phyloP scores from a whole-genome alignment of 306 rosid species.

The Acmispon strigosus region DNA sequence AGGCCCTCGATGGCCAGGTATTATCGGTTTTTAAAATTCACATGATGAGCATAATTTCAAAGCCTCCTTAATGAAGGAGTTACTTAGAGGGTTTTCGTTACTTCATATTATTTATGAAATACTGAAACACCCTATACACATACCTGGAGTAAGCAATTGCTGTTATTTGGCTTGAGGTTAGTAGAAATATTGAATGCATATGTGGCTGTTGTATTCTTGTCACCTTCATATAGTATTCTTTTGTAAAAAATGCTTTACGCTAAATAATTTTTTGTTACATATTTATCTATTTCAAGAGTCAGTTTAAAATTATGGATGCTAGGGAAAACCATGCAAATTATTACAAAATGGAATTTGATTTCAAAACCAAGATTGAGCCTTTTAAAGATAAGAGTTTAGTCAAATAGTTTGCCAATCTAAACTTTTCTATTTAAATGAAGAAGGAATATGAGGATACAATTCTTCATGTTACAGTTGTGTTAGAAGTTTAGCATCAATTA shows the following conservation, averaged over 20 bases:
- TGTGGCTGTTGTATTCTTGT: not conserved
- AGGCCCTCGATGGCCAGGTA: slow-evolving; percentile 50
- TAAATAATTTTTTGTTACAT: not conserved
- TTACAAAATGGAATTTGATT: not conserved
- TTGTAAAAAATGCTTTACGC: not conserved
- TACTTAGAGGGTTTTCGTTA: too few relatives aligned
- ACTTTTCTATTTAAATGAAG: not conserved
- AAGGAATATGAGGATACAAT: not conserved
- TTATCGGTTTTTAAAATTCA: not conserved
- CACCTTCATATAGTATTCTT: not conserved
- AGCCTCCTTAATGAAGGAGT: too few relatives aligned
- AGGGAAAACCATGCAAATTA: slow-evolving; percentile 6
- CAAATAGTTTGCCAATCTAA: too few relatives aligned
- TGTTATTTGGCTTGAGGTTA: not conserved
- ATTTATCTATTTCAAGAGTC: not conserved
- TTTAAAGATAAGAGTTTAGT: not conserved
- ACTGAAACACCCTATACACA: not conserved
- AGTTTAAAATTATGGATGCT: not conserved
- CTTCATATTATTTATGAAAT: not conserved
- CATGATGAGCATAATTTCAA: not conserved
- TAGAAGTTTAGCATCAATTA: not conserved
- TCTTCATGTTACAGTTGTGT: not conserved
- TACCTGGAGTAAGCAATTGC: not conserved
- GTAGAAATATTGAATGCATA: not conserved
- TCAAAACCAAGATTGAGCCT: not conserved